Percentiles rank a stretch among this genome's conserved stretches.
Evolutionary conservation across 2,329 filamentous ascomycete genomes (phyloP).

Genomic region (Hymenoscyphus albidus): DNA sequence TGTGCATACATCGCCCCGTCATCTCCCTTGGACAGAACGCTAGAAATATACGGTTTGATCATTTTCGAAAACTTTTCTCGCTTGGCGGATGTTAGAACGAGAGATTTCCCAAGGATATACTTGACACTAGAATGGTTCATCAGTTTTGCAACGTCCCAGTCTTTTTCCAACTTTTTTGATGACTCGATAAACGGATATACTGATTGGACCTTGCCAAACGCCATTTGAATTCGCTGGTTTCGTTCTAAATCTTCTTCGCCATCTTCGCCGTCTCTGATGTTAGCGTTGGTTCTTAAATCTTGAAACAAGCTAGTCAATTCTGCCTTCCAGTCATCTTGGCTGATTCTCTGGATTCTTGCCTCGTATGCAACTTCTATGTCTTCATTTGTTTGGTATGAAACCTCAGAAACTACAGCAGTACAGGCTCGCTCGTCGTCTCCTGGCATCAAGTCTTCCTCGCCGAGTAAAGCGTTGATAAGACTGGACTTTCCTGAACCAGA

Average conservation of each 20-base stretch:
- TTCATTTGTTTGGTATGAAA: conserved; percentile 20
- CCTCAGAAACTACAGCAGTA: conserved; percentile 21
- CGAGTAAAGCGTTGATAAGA: conserved; percentile 53
- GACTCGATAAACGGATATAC: conserved; percentile 39
- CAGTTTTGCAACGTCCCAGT: conserved; percentile 11
- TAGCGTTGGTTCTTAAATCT: conserved; percentile 11
- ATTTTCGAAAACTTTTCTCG: conserved; percentile 8
- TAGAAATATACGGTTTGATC: conserved; percentile 21
- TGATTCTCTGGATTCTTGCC: conserved; percentile 15
- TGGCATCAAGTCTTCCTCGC: conserved; percentile 15
- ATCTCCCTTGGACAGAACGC: conserved; percentile 3
- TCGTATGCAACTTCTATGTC: conserved; percentile 2
- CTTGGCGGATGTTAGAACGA: neutral
- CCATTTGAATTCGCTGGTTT: conserved; percentile 32
- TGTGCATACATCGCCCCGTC: neutral
- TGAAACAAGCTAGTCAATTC: conserved; percentile 19
- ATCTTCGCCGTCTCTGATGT: conserved; percentile 20
- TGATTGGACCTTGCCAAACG: conserved; percentile 42
- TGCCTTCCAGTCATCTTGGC: conserved; percentile 15
- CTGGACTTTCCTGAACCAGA: conserved; percentile 58
- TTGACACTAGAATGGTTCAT: conserved; percentile 15
- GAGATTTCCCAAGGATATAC: conserved; percentile 14
- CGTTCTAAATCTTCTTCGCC: conserved; percentile 31
- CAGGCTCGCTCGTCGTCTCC: conserved; percentile 14
- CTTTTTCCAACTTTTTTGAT: conserved; percentile 35